These are phyloP conservation scores for Phyllosticta capitalensis DNA, from an alignment of 2,329 filamentous ascomycete genomes.

Conservation along the genomic window DNA sequence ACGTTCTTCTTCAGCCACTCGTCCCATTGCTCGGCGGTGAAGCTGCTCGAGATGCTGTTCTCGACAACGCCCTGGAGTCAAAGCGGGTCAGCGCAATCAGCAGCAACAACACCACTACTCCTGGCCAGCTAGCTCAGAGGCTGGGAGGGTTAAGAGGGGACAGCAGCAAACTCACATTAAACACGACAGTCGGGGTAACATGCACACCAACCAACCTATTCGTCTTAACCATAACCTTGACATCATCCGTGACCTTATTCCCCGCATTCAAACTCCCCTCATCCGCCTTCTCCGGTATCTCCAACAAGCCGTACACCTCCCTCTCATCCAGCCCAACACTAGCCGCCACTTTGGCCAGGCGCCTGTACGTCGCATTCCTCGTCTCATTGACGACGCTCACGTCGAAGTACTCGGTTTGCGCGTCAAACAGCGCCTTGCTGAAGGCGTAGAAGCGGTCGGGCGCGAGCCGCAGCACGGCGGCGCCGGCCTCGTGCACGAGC, in stretches of 20 bases:
- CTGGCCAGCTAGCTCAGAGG: not conserved
- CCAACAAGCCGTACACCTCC: constrained; percentile 59
- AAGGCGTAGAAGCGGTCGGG: constrained; percentile 74
- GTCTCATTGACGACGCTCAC: constrained; percentile 73
- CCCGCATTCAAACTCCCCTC: constrained; percentile 63
- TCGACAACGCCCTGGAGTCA: constrained; percentile 54
- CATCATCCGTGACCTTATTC: constrained; percentile 72
- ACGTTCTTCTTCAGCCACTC: constrained; percentile 67
- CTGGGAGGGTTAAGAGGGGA: not conserved
- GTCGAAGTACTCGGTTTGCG: constrained; percentile 76
- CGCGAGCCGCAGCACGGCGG: constrained; percentile 64
- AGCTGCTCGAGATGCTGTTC: constrained; percentile 67
- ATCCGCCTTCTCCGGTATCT: constrained; percentile 57
- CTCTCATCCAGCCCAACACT: constrained; percentile 60
- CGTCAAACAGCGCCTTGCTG: constrained; percentile 56
- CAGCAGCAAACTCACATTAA: constrained; percentile 47
- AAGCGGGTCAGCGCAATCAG: too few species aligned
- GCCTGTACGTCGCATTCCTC: constrained; percentile 72
- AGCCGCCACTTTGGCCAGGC: constrained; percentile 65
- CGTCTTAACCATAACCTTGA: constrained; percentile 69
- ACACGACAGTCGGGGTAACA: constrained; percentile 82
- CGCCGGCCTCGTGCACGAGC: constrained; percentile 66
- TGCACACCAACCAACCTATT: constrained; percentile 72
- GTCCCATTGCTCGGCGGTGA: constrained; percentile 72
- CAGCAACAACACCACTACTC: too few species aligned